Base-by-base conservation (phyloP, 2,329 filamentous ascomycete genomes). In the Coniochaeta hoffmannii region DNA sequence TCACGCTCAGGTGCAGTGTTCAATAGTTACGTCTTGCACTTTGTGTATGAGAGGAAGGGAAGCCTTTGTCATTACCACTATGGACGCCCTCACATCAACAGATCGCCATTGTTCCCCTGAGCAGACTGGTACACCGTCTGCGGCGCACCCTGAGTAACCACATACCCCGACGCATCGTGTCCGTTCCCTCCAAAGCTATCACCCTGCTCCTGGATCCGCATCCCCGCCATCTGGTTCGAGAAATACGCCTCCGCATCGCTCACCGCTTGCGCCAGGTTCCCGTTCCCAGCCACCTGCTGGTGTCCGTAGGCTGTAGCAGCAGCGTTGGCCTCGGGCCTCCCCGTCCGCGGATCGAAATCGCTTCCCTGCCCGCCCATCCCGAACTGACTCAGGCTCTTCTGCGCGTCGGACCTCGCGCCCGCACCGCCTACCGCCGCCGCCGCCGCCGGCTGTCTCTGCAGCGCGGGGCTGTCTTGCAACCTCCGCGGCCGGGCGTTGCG, bases 221-320 rank as follows among this genome's bases (percentile, higher is more conserved):
- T 83, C 15, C 82, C 79, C 4, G 82, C 83, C 86, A 91, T 88
- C 67, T 89, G 86, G 46, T 85, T 87, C 15, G 88, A 86, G 71
- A 97, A 97, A 71, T 96, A 97, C 15, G 87, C 84, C 66, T 97
- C 93, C 10, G 92, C 93, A 55, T 94, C 91, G 64, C 80, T 88
- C 34, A 95, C 85, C 1, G 90, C 90, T 26, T 85, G 82, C 3
- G 83, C 78, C 56, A 91, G 76, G 51, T 68, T 63, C 41, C 65
- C 65, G 57, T 67, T 65, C 49, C 59, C 38, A 24, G 26, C 15
- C 52, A 50, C 58, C 10, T 7, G 30, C 30, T 12, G 19, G 34
- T 36, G 15, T 32, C 30, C 30, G 30, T 32, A 8, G 3, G 4
- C 35, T 3, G 6, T n/a, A 4, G 10, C 36, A 22, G 3, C n/a